These are phyloP conservation scores for Podila verticillata DNA, from an alignment of 192 early-diverging fungal species.

Conservation along the genomic window DNA sequence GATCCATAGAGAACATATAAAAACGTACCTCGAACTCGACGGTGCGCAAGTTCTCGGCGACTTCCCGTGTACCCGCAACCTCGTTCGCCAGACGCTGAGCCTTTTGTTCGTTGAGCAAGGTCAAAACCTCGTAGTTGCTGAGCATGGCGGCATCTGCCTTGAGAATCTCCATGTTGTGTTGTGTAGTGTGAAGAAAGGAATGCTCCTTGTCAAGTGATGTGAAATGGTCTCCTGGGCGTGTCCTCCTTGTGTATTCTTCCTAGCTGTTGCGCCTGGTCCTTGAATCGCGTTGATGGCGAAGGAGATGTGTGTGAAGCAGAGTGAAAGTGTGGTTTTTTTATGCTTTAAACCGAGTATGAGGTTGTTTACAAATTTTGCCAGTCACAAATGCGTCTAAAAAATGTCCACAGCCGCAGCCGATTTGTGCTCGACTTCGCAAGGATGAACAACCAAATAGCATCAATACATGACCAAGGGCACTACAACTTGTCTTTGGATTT, in stretches of 20 bases:
- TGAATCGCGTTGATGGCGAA: too few species aligned
- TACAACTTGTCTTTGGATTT: too few species aligned
- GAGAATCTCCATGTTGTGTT: conserved; percentile 66
- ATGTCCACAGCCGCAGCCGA: too few species aligned
- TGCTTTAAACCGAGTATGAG: neutral
- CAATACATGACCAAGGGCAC: conserved; percentile 1
- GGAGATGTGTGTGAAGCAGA: too few species aligned
- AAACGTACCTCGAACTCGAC: conserved; percentile 69
- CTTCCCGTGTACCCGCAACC: conserved; percentile 48
- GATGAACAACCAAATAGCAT: too few species aligned
- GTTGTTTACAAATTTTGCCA: neutral
- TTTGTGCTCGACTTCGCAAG: too few species aligned
- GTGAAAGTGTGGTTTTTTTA: too few species aligned
- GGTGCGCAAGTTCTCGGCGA: conserved; percentile 71
- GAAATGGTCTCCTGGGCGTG: neutral
- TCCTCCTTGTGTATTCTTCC: too few species aligned
- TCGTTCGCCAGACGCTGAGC: conserved; percentile 51
- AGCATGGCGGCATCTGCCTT: conserved; percentile 69
- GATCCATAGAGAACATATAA: neutral
- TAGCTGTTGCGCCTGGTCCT: neutral
- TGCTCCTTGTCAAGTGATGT: too few species aligned
- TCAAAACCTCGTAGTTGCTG: conserved; percentile 76
- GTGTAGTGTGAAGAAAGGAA: neutral
- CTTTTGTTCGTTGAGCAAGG: conserved; percentile 67
- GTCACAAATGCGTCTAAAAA: neutral